Evolutionary conservation across 352 stramenopile genomes (phyloP).

Genomic region (Globisporangium paddicum): DNA sequence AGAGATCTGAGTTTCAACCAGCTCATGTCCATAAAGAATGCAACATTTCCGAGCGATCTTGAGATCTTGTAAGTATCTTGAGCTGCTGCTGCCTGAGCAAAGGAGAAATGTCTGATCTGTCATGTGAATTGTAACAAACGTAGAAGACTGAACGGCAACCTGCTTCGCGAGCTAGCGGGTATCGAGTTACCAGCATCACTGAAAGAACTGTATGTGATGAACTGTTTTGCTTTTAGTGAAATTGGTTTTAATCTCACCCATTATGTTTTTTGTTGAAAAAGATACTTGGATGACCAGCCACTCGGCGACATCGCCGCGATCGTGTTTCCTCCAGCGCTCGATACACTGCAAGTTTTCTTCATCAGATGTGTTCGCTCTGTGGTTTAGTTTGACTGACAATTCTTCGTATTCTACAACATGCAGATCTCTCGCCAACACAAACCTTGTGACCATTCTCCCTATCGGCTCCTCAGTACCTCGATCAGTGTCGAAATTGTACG

Average conservation of each 20-base stretch:
- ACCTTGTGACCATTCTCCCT: not conserved
- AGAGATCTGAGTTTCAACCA: slow-evolving; percentile 2
- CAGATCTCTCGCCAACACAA: slow-evolving; percentile 2
- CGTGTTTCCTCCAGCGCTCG: not conserved
- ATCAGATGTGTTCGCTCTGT: not conserved
- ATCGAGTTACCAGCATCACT: slow-evolving; percentile 5
- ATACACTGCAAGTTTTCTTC: not conserved
- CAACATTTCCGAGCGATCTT: not conserved
- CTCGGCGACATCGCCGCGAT: not conserved
- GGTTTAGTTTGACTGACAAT: not conserved
- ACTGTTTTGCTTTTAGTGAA: not conserved
- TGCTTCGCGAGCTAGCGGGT: not conserved
- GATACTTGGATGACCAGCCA: slow-evolving; percentile 3
- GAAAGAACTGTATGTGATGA: not conserved
- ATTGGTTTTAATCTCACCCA: not conserved
- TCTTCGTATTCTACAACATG: not conserved
- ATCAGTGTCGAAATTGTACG: slow-evolving; percentile 3
- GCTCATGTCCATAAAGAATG: not conserved
- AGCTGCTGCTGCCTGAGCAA: not conserved
- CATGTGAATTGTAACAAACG: not conserved
- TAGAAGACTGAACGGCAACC: slow-evolving; percentile 3
- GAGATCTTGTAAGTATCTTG: not conserved
- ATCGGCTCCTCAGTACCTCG: not conserved
- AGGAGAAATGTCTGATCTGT: not conserved
- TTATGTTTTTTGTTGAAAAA: not conserved